Evolutionary conservation across 768 basidiomycete genomes (phyloP), one percentile per base, ranked within the genome.

Genomic region (Kwoniella pini): DNA sequence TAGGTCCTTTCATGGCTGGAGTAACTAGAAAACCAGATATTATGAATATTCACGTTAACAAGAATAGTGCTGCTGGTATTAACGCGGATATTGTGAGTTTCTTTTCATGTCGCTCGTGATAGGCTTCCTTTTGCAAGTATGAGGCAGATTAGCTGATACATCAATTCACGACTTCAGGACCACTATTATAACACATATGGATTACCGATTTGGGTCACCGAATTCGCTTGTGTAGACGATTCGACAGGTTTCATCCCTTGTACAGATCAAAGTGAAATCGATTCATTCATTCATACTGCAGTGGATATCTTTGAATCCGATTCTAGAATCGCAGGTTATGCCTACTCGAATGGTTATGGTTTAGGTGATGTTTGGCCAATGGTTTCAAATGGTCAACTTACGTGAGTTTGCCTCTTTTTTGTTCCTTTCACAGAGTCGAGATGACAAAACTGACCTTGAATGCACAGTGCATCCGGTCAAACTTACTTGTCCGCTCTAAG

Each of bases 231-330:
- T 45, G 70, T 72, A 17, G 67, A 76, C 59, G 74, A 76, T 52
- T 57, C 63, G 27, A 65, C 59, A 26, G 57, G 53, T 13, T 74
- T 70, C 56, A 46, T 63, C 13, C 70, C 72, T 13, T 76, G 72
- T 54, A 70, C 70, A 22, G 68, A 76, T 57, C 75, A 76, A 59
- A 44, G 28, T 40, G 61, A 72, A 53, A 76, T 76, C 62, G 55
- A 76, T 68, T 31, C 15, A 13, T 74, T 60, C 66, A 74, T 76
- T 58, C 38, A 57, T 53, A 64, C 68, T 22, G 70, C 74, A 42
- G 75, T 76, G 31, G 70, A 64, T 22, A 54, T 76, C 33, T 72
- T 76, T 24, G 72, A 76, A 43, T 54, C 62, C 19, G 74, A 75
- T 49, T 62, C 62, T 9, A 57, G 74, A 30, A 69, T 76, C 48